Percentiles rank a stretch among this genome's conserved stretches.
phyloP scores from a whole-genome alignment of 2,329 filamentous ascomycete genomes.

The Claviceps cyperi region DNA sequence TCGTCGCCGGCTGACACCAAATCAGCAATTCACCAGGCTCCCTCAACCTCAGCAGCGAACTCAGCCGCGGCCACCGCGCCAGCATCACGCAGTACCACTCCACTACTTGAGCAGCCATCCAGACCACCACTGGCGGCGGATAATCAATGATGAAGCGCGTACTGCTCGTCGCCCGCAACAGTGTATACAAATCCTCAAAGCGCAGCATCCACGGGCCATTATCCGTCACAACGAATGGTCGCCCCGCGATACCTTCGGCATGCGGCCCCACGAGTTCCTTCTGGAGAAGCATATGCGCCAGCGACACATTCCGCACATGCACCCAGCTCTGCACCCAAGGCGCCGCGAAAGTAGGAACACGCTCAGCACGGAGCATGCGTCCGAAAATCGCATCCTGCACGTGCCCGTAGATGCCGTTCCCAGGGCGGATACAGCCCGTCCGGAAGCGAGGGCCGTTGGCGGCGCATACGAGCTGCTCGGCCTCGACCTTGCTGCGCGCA shows the following conservation, averaged over 20 bases:
- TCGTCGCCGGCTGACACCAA: slow-evolving; percentile 26
- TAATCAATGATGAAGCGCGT: slow-evolving; percentile 18
- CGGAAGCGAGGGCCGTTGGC: slow-evolving; percentile 29
- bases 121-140: slow-evolving; percentile 20
- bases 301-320: slow-evolving; percentile 35
- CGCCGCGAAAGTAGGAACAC: slow-evolving; percentile 27
- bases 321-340: slow-evolving; percentile 35
- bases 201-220: slow-evolving; percentile 25
- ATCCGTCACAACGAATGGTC: slow-evolving; percentile 37
- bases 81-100: slow-evolving; percentile 10
- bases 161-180: slow-evolving; percentile 16
- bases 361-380: slow-evolving; percentile 21
- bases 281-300: slow-evolving; percentile 39
- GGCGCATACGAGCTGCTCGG: slow-evolving; percentile 33
- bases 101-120: slow-evolving; percentile 18
- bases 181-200: slow-evolving; percentile 25
- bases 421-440: slow-evolving; percentile 38
- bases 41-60: slow-evolving; percentile 11
- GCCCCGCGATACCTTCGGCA: slow-evolving; percentile 23
- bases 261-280: slow-evolving; percentile 29
- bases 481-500: slow-evolving; percentile 33
- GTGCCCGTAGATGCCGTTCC: slow-evolving; percentile 38
- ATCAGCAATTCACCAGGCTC: slow-evolving; percentile 21
- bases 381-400: slow-evolving; percentile 21
- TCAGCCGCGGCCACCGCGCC: slow-evolving; percentile 9